Evolutionary conservation across 2,329 filamentous ascomycete genomes (phyloP).

Genomic region (Fusarium odoratissimum): DNA sequence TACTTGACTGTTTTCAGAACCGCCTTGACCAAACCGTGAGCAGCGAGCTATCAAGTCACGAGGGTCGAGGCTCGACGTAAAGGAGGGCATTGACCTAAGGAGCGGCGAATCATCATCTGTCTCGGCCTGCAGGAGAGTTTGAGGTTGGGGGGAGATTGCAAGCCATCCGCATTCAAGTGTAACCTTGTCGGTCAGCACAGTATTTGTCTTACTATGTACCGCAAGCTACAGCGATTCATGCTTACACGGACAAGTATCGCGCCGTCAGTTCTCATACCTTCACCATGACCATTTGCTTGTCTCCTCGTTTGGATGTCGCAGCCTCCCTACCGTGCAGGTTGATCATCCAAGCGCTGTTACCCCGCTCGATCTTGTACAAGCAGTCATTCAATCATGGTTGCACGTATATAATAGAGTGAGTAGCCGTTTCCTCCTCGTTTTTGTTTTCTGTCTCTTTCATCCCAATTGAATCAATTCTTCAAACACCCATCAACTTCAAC

Average conservation of each 20-base stretch:
- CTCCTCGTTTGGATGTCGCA: conserved; percentile 16
- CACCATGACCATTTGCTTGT: conserved; percentile 9
- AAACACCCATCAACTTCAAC: not conserved
- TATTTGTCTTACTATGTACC: conserved; percentile 36
- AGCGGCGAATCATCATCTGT: conserved; percentile 26
- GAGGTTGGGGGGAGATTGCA: conserved; percentile 27
- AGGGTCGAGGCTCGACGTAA: conserved; percentile 25
- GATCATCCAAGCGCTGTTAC: conserved; percentile 42
- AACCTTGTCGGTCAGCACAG: conserved; percentile 37
- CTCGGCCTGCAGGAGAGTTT: conserved; percentile 33
- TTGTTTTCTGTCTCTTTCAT: not conserved
- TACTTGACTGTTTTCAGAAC: conserved; percentile 33
- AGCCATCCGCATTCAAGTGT: conserved; percentile 33
- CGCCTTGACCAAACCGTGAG: conserved; percentile 13
- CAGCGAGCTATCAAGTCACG: conserved; percentile 21
- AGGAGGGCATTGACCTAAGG: conserved; percentile 23
- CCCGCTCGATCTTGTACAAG: conserved; percentile 40
- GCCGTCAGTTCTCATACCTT: not conserved
- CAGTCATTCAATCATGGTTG: conserved; percentile 14
- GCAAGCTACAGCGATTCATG: not conserved
- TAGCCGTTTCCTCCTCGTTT: conserved; percentile 8
- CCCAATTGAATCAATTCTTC: conserved; percentile 12
- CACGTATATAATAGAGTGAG: conserved; percentile 32
- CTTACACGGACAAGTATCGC: conserved; percentile 11
- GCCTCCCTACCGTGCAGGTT: conserved; percentile 13